Percentiles rank a stretch among this genome's conserved stretches.
Conservation (phyloP, 371 early-diverging fungal species). For the Coemansia sp. region DNA sequence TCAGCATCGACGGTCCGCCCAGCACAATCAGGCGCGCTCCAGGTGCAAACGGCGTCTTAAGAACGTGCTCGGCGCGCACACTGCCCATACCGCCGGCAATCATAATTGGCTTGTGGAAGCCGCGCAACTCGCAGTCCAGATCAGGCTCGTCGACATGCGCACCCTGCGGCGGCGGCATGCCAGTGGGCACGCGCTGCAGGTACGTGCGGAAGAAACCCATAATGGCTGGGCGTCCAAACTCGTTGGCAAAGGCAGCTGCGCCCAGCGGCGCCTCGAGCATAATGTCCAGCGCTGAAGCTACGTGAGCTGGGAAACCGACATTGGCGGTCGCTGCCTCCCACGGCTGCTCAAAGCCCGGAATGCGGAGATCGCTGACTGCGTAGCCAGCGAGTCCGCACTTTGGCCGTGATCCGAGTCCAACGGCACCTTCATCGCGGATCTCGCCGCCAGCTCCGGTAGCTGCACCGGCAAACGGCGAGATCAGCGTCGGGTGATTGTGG, state of each 20-base stretch:
- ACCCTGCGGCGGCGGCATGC: slow-evolving; percentile 28
- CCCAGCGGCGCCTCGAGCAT: slow-evolving; percentile 97
- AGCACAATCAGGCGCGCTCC: slow-evolving; percentile 84
- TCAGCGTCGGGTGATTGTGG: slow-evolving; percentile 97
- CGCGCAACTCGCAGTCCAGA: slow-evolving; percentile 65
- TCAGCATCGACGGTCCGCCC: slow-evolving; percentile 96
- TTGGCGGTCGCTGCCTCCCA: slow-evolving; percentile 75
- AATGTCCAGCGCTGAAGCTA: slow-evolving; percentile 89
- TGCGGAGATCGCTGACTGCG: slow-evolving; percentile 85
- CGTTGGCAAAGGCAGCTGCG: slow-evolving; percentile 96
- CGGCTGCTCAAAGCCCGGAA: slow-evolving; percentile 85
- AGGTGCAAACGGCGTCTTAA: slow-evolving; percentile 77
- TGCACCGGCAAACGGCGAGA: slow-evolving; percentile 96
- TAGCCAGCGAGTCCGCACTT: slow-evolving; percentile 93
- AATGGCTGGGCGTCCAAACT: slow-evolving; percentile 94
- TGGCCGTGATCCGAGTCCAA: slow-evolving; percentile 91
- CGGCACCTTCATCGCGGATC: slow-evolving; percentile 97
- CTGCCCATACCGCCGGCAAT: slow-evolving; percentile 95
- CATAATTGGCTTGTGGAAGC: slow-evolving; percentile 98
- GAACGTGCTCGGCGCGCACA: slow-evolving; percentile 80
- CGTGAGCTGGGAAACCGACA: slow-evolving; percentile 82
- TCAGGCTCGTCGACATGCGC: slow-evolving; percentile 40
- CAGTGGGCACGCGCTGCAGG: slow-evolving; percentile 59
- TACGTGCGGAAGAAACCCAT: slow-evolving; percentile 96
- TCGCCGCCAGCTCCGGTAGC: slow-evolving; percentile 94